Base-by-base conservation (phyloP, 495 filamentous ascomycete species). In the Tuber aestivum region DNA sequence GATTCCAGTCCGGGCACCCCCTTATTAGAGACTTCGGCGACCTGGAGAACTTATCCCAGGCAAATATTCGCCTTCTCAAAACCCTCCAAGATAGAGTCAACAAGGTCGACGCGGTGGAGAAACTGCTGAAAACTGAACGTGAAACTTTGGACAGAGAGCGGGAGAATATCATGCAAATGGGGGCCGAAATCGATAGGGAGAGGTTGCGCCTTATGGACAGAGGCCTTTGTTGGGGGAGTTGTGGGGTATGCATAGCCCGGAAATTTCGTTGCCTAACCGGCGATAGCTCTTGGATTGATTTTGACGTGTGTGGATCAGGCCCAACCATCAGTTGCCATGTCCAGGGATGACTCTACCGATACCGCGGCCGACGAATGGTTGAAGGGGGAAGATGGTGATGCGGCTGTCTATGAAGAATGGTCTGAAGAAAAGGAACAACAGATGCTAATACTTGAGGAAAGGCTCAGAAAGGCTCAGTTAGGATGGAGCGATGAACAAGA, bases 41-140 rank as follows among this genome's bases (percentile, higher is more conserved):
- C 48, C 40, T 80, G 21, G 77, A 65, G 32, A 79, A 80, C 41
- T 32, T 80, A 6, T 79, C 74, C 8, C 73, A 76, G n/a, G 78
- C 78, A 32, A 80, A 80, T 71, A 71, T 80, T 72, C 78, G 78
- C 20, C 71, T 80, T 3, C 78, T 80, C 48, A 71, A 80, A 71
- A 80, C 77, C 4, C 69, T 80, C n/a, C 77, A 80, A 32, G 77
- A 80, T 56, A 80, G 80, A 69, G 74, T 80, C 68, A 87, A 80
- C 42, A 76, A 61, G 71, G 78, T 80, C 1, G 78, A 76, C 32
- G 42, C 23, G 37, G 69, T 69, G 27, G 78, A 80, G 70, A 79
- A 76, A 50, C 44, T 73, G 56, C 37, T 80, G 32, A 78, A 78
- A n/a, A n/a, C 32, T 9, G 77, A 80, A 42, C 78, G 77, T 35